Evolutionary conservation across 306 rosid species (phyloP).

Genomic region (Rosa persica): DNA sequence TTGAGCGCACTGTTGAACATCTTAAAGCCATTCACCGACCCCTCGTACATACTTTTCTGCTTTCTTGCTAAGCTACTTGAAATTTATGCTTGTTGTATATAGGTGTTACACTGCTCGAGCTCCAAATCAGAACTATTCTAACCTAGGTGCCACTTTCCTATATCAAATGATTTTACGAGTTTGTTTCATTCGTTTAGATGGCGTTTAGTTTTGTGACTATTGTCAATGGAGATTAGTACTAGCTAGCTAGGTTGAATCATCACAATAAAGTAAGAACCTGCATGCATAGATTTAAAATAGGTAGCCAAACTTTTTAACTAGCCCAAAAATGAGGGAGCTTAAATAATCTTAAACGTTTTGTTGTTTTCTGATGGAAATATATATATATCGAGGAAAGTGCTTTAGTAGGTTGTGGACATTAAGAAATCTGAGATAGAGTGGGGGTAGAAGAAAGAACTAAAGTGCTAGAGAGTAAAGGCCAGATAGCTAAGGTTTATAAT

Average conservation of each 20-base stretch:
- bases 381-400: neutral
- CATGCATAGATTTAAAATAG: neutral
- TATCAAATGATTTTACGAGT: neutral
- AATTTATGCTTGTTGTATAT: neutral
- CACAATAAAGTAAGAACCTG: neutral
- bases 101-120: constrained; percentile 1
- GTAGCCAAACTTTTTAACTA: neutral
- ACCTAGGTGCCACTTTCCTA: neutral
- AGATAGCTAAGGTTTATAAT: neutral
- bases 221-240: neutral
- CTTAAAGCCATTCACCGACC: neutral
- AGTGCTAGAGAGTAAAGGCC: neutral
- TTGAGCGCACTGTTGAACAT: neutral
- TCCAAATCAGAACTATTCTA: neutral
- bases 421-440: neutral
- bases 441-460: neutral
- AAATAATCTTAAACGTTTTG: neutral
- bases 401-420: neutral
- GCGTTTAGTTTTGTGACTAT: neutral
- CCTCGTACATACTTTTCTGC: neutral
- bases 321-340: neutral
- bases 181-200: neutral
- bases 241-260: neutral
- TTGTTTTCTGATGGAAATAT: neutral
- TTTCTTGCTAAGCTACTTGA: neutral